A percentile compares a stretch with the other conserved stretches of the same genome.
These are phyloP conservation scores for Canavalia gladiata DNA, from an alignment of 306 rosid genomes.

Conservation along the genomic window DNA sequence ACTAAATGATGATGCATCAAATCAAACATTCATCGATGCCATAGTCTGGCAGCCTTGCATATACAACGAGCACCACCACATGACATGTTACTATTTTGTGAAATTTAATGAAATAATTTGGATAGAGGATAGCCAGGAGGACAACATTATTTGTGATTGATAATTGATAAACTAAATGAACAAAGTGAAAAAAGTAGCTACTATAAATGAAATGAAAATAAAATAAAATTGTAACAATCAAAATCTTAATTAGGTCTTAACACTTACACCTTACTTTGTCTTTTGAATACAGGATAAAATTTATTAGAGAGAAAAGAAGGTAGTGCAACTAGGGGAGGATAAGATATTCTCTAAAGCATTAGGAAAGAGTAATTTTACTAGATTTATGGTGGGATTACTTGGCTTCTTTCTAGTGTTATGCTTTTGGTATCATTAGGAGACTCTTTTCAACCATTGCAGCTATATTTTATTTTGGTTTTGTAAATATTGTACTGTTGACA, in stretches of 20 bases:
- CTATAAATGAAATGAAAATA: background rate
- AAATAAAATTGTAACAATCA: background rate
- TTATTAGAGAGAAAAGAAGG: conserved; percentile 1
- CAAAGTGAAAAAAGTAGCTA: background rate
- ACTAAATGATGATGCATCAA: conserved; percentile 7
- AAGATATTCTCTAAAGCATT: background rate
- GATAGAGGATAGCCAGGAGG: conserved; percentile 4
- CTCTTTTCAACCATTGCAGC: background rate
- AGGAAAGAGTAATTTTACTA: background rate
- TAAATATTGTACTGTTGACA: background rate
- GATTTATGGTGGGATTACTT: background rate
- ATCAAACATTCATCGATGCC: background rate
- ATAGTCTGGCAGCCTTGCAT: background rate
- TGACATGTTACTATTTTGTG: background rate
- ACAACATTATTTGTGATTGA: background rate
- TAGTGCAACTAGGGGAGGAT: background rate
- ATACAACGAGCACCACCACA: background rate
- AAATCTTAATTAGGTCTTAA: background rate
- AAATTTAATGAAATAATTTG: background rate
- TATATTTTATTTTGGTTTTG: background rate
- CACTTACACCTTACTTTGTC: background rate
- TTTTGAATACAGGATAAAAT: background rate
- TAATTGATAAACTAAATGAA: background rate
- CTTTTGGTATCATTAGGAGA: background rate
- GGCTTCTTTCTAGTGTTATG: conserved; percentile 7